Evolutionary conservation across 441 rosid genomes (phyloP), one percentile per base, ranked within the genome.

Genomic region (Monsonia emarginata): DNA sequence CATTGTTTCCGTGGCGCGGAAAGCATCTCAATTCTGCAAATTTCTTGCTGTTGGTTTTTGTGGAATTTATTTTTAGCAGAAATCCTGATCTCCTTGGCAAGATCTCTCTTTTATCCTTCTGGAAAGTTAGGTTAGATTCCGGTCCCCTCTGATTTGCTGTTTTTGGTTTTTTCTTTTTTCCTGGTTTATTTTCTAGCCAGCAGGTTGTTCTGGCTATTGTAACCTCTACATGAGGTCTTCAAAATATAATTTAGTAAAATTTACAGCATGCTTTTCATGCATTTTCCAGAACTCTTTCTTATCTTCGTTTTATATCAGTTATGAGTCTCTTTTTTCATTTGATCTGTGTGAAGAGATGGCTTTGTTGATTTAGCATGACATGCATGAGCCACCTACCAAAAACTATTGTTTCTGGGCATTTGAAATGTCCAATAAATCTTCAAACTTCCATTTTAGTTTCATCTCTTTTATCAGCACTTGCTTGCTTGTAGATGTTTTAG

Each of bases 11-110:
- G 57, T 64, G 46, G 54, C 50, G 64, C 50, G 64, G 72, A 69
- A 71, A 68, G 65, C 58, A 32, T 77, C 70, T 67, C 21, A 19
- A 50, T 69, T 63, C 77, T 64, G 31, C 65, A 57, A 62, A 28
- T 61, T 64, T 74, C 22, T 60, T 40, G 66, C 58, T 62, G 52
- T 57, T 24, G 57, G 54, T 31, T 36, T 18, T 32, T 31, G 64
- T 61, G 64, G 42, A 61, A 31, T 57, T 57, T 57, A 61, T n/a
- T 61, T 28, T 21, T 46, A 27, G 32, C 30, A 32, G n/a, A 64
- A 40, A 40, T 65, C 59, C 59, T 57, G 24, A 13, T 63, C 48
- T 26, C 50, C 63, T 21, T 61, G 66, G 72, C 65, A 16, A 61
- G 64, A 61, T 61, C 18, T 31, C 31, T n/a, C 24, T 48, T 36